Conservation (phyloP, 768 basidiomycete genomes). For the Xerocomellus intermedius region DNA sequence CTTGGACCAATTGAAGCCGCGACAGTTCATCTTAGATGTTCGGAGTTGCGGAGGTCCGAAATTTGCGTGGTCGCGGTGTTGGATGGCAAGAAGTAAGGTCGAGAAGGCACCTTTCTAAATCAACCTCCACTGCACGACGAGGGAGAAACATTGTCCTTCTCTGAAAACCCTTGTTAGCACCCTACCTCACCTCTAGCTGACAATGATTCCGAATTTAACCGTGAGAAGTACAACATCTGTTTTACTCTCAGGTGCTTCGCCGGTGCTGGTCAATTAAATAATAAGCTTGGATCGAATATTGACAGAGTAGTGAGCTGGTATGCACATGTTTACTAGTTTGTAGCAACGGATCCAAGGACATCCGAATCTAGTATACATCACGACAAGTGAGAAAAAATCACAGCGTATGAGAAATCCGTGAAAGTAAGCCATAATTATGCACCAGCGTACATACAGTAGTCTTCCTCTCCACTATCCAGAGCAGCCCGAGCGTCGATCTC, state of each 20-base stretch:
- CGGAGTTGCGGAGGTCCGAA: neutral
- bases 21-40: too few relatives aligned
- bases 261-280: neutral
- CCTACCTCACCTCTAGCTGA: too few relatives aligned
- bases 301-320: too few relatives aligned
- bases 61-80: neutral
- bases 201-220: too few relatives aligned
- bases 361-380: too few relatives aligned
- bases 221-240: too few relatives aligned
- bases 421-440: neutral
- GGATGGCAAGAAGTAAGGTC: neutral
- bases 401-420: neutral
- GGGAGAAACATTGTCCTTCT: too few relatives aligned
- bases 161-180: too few relatives aligned
- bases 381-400: neutral
- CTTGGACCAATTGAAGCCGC: neutral
- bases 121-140: neutral
- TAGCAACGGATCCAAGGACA: neutral
- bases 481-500: slow-evolving; percentile 4
- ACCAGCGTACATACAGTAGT: neutral
- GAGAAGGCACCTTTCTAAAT: neutral
- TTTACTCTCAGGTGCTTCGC: too few relatives aligned
- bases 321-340: neutral
- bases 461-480: slow-evolving; percentile 3
- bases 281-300: neutral